Percentiles rank a stretch among this genome's conserved stretches.
phyloP scores from a whole-genome alignment of 345 rosid species.

The Litchi chinensis region DNA sequence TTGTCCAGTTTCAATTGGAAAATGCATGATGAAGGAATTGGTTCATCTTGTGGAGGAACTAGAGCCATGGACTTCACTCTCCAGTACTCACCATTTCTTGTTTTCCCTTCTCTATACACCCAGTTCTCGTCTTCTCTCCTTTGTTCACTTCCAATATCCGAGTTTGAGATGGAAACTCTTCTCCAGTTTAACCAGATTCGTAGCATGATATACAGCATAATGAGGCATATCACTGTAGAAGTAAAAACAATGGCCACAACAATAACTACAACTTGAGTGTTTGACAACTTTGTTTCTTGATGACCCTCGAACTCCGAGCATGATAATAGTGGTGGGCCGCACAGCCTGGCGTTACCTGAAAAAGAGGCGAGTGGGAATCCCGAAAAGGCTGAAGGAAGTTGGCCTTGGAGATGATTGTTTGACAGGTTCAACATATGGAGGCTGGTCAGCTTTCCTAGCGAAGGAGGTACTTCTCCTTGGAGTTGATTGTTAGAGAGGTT shows the following conservation, averaged over 20 bases:
- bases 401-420: slow-evolving; percentile 67
- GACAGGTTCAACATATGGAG: slow-evolving; percentile 76
- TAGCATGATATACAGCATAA: slow-evolving; percentile 64
- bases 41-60: slow-evolving; percentile 35
- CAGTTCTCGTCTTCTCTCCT: slow-evolving; percentile 45
- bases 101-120: slow-evolving; percentile 39
- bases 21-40: slow-evolving; percentile 37
- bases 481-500: slow-evolving; percentile 75
- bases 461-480: slow-evolving; percentile 58
- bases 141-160: slow-evolving; percentile 35
- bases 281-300: slow-evolving; percentile 36
- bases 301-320: slow-evolving; percentile 37
- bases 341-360: slow-evolving; percentile 51
- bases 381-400: slow-evolving; percentile 56
- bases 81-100: slow-evolving; percentile 44
- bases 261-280: slow-evolving; percentile 44
- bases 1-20: slow-evolving; percentile 44
- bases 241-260: slow-evolving; percentile 58
- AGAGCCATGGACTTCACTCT: slow-evolving; percentile 43
- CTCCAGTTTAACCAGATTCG: slow-evolving; percentile 73
- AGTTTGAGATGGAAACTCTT: slow-evolving; percentile 42
- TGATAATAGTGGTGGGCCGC: slow-evolving; percentile 60
- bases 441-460: slow-evolving; percentile 73
- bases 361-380: slow-evolving; percentile 61
- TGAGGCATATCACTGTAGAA: slow-evolving; percentile 57